A percentile compares a stretch with the other conserved stretches of the same genome.
phyloP scores from a whole-genome alignment of 192 early-diverging fungal species.

The Podila verticillata region DNA sequence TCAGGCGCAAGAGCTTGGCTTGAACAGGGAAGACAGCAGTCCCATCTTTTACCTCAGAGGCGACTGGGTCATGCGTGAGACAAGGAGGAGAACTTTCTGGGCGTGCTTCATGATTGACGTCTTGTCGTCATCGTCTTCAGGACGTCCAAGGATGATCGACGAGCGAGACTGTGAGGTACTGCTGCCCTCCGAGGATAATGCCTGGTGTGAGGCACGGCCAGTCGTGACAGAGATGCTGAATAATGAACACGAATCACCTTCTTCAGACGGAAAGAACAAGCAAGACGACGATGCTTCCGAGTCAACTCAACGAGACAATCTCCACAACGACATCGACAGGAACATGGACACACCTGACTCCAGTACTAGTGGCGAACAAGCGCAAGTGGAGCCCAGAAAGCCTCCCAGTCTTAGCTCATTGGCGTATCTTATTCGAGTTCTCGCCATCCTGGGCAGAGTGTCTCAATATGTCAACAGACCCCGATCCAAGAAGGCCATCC shows the following conservation, averaged over 20 bases:
- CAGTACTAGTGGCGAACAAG: not conserved
- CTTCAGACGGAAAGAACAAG: not conserved
- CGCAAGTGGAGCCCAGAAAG: not conserved
- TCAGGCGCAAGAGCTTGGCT: conserved; percentile 62
- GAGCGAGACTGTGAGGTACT: conserved; percentile 59
- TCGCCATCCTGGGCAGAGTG: conserved; percentile 56
- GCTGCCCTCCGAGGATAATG: conserved; percentile 58
- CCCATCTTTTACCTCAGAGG: conserved; percentile 50
- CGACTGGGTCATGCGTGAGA: conserved; percentile 61
- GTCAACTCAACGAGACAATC: not conserved
- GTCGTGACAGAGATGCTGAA: conserved; percentile 43
- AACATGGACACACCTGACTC: not conserved
- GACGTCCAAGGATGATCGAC: conserved; percentile 60
- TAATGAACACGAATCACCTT: conserved; percentile 1
- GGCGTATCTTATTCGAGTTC: conserved; percentile 53
- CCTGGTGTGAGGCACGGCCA: conserved; percentile 52
- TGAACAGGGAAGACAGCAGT: conserved; percentile 62
- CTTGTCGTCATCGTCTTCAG: conserved; percentile 45
- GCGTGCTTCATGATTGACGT: conserved; percentile 57
- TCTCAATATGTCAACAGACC: conserved; percentile 57
- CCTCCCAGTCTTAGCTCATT: conserved; percentile 26
- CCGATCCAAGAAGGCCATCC: conserved; percentile 30
- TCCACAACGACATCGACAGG: not conserved
- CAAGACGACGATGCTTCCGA: not conserved
- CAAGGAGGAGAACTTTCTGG: conserved; percentile 62